Evolutionary conservation across 768 basidiomycete species (phyloP).

Genomic region (Tricholoma saponaceum): DNA sequence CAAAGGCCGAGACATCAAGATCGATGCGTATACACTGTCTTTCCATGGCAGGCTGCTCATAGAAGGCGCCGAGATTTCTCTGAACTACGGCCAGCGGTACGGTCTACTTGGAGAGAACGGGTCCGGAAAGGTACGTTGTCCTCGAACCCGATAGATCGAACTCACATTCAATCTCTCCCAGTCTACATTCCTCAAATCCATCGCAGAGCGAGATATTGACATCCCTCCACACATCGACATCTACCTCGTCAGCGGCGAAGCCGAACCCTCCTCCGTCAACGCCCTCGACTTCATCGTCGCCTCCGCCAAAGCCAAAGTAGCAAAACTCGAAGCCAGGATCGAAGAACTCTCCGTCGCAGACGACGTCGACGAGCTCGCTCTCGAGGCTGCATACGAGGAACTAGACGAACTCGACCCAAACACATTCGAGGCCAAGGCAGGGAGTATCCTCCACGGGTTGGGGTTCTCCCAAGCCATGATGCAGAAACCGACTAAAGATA

Average conservation of each 20-base stretch:
- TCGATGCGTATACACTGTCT: constrained; percentile 90
- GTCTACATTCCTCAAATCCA: constrained; percentile 95
- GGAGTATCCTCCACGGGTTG: constrained; percentile 94
- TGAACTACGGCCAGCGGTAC: constrained; percentile 87
- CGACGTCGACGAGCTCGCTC: constrained; percentile 79
- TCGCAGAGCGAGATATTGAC: constrained; percentile 92
- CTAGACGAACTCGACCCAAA: constrained; percentile 94
- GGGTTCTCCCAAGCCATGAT: constrained; percentile 92
- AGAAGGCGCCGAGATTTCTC: constrained; percentile 56
- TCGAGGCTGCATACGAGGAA: constrained; percentile 91
- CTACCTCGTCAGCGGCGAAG: constrained; percentile 94
- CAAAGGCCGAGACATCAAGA: constrained; percentile 96
- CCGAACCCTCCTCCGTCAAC: constrained; percentile 91
- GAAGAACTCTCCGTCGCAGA: constrained; percentile 93
- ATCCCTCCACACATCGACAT: constrained; percentile 97
- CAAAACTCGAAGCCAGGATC: constrained; percentile 87
- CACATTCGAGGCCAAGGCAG: constrained; percentile 95
- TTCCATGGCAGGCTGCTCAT: constrained; percentile 92
- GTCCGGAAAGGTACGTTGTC: constrained; percentile 82
- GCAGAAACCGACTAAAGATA: constrained; percentile 95
- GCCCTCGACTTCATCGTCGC: constrained; percentile 97
- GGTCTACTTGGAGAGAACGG: constrained; percentile 97
- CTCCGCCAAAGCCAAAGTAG: constrained; percentile 91
- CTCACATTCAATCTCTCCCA: constrained; percentile 25
- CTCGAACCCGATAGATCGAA: background rate